These are phyloP conservation scores for Fusarium irregulare DNA, from an alignment of 2,329 filamentous ascomycete species.

Conservation along the genomic window DNA sequence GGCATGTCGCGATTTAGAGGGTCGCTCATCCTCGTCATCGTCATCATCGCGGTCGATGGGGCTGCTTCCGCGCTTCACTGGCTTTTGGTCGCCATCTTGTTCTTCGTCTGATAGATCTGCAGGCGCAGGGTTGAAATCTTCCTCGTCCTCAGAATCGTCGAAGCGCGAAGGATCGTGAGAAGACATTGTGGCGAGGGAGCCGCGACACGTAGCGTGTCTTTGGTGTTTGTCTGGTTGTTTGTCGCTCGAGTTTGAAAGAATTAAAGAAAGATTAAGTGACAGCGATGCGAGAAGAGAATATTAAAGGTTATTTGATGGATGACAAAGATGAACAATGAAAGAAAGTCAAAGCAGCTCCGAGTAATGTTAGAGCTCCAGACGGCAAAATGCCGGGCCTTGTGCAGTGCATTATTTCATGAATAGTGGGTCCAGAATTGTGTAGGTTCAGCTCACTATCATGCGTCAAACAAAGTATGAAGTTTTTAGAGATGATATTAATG, in stretches of 20 bases:
- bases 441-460: neutral
- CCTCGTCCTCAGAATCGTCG: conserved; percentile 79
- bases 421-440: conserved; percentile 18
- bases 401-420: conserved; percentile 17
- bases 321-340: conserved; percentile 36
- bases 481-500: neutral
- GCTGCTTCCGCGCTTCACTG: conserved; percentile 56
- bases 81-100: conserved; percentile 55
- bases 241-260: conserved; percentile 8
- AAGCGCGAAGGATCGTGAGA: conserved; percentile 61
- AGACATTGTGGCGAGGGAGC: conserved; percentile 53
- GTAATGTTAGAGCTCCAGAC: conserved; percentile 32
- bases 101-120: conserved; percentile 76
- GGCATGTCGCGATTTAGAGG: conserved; percentile 46
- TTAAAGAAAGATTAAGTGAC: conserved; percentile 10
- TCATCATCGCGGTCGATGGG: conserved; percentile 49
- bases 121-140: conserved; percentile 88
- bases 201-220: conserved; percentile 39
- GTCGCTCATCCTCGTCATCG: conserved; percentile 54
- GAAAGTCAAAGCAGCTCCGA: conserved; percentile 20
- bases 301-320: conserved; percentile 31
- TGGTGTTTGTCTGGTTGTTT: neutral
- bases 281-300: conserved; percentile 9
- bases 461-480: neutral
- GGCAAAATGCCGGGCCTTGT: conserved; percentile 37